Conservation (phyloP, 768 basidiomycete genomes). For the Termitomyces sp. region DNA sequence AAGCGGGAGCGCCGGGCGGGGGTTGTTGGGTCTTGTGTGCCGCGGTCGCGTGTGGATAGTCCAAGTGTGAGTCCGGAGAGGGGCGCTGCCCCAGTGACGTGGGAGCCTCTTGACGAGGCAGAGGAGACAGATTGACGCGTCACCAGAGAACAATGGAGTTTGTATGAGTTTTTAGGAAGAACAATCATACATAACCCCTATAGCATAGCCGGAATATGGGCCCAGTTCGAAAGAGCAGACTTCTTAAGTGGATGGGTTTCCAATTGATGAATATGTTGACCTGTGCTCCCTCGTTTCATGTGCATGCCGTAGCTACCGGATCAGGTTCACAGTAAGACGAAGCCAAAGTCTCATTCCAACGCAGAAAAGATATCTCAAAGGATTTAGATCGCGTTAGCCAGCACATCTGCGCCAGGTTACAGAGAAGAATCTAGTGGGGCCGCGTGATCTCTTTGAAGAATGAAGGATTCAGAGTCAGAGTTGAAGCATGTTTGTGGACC, state of each 20-base stretch:
- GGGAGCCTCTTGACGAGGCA: not conserved
- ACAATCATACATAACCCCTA: not conserved
- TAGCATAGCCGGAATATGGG: not conserved
- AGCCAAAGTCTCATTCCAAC: not conserved
- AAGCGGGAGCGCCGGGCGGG: not conserved
- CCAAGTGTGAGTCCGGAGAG: not conserved
- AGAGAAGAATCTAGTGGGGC: conserved; percentile 28
- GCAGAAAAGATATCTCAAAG: not conserved
- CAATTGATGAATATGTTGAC: too few relatives aligned
- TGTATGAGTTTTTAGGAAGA: too few relatives aligned
- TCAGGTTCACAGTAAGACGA: too few relatives aligned
- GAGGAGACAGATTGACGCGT: too few relatives aligned
- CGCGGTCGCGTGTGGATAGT: not conserved
- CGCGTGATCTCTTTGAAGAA: too few relatives aligned
- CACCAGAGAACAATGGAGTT: too few relatives aligned
- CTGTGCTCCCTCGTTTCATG: too few relatives aligned
- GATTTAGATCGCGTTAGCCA: not conserved
- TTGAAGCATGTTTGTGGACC: not conserved
- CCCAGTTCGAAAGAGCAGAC: not conserved
- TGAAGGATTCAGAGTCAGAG: too few relatives aligned
- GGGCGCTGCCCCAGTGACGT: too few relatives aligned
- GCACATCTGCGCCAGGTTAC: not conserved
- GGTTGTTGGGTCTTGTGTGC: not conserved
- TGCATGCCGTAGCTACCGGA: too few relatives aligned
- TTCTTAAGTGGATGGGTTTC: too few relatives aligned